Conservation (phyloP, 495 filamentous ascomycete species). For the Annulohypoxylon maeteangense region DNA sequence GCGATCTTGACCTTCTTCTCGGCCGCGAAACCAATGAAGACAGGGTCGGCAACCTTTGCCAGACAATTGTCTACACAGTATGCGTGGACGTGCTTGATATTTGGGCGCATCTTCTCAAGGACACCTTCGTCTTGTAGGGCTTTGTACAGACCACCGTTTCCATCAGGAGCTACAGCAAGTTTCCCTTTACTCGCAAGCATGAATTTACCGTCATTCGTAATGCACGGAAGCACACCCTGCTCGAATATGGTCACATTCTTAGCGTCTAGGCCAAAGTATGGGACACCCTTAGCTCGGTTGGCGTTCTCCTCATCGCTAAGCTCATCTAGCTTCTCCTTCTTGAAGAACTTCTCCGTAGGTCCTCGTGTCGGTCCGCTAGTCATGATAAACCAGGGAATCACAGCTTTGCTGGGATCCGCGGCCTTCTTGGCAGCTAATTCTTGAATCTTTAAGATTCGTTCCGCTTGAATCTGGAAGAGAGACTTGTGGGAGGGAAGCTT, state of each 20-base stretch:
- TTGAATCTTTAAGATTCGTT: conserved; percentile 91
- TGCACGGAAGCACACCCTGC: conserved; percentile 95
- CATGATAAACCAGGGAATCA: conserved; percentile 99
- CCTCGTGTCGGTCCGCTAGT: conserved; percentile 95
- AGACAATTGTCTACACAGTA: conserved; percentile 99
- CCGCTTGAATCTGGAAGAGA: conserved; percentile 96
- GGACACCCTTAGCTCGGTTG: conserved; percentile 36
- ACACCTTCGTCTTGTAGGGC: conserved; percentile 85
- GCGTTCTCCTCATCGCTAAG: conserved; percentile 45
- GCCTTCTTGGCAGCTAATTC: conserved; percentile 77
- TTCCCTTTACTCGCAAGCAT: conserved; percentile 89
- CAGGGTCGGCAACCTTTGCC: conserved; percentile 95
- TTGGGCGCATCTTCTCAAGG: conserved; percentile 89
- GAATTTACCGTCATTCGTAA: conserved; percentile 98
- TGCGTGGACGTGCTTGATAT: conserved; percentile 94
- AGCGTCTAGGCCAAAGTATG: conserved; percentile 86
- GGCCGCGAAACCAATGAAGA: conserved; percentile 94
- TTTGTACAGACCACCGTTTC: conserved; percentile 97
- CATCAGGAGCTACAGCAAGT: conserved; percentile 97
- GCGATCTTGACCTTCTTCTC: conserved; percentile 93
- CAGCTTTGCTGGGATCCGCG: conserved; percentile 67
- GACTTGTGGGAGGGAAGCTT: conserved; percentile 91
- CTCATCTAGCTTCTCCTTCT: conserved; percentile 68
- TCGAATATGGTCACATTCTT: conserved; percentile 94
- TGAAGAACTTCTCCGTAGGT: conserved; percentile 92